Conservation (phyloP, 257 asterid species). For the Nemophila menziesii region DNA sequence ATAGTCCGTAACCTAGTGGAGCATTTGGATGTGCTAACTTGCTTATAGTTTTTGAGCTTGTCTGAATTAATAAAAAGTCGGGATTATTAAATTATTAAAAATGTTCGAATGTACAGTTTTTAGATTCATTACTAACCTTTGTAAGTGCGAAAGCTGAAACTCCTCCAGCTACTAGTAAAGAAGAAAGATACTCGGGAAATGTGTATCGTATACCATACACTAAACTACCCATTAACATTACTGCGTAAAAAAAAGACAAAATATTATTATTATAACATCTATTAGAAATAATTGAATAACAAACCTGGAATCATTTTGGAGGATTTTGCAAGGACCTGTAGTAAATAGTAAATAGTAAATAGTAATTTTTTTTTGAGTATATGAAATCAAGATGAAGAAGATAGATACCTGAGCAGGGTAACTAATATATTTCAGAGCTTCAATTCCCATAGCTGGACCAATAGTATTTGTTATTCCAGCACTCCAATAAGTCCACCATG, state of each 20-base stretch:
- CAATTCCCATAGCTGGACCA: conserved; percentile 99
- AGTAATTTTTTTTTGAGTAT: conserved; percentile 19
- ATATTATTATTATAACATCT: too few species aligned
- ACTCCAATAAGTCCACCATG: conserved; percentile 99
- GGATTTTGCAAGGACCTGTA: conserved; percentile 84
- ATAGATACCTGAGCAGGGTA: conserved; percentile 83
- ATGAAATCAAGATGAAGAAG: not conserved
- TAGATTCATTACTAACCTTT: conserved; percentile 35
- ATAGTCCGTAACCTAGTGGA: conserved; percentile 85
- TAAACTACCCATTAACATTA: conserved; percentile 92
- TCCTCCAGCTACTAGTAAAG: conserved; percentile 96
- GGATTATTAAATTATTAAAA: not conserved
- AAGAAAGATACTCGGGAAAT: conserved; percentile 76
- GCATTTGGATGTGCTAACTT: conserved; percentile 91
- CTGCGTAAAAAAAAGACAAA: conserved; percentile 34
- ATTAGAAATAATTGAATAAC: conserved; percentile 14
- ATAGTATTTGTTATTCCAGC: conserved; percentile 93
- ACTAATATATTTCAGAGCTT: conserved; percentile 90
- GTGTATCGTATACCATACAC: conserved; percentile 88
- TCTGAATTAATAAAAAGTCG: conserved; percentile 32
- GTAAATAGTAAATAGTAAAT: too few species aligned
- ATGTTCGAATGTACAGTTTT: not conserved
- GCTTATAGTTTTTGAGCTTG: conserved; percentile 87
- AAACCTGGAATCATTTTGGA: conserved; percentile 92
- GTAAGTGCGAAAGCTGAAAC: conserved; percentile 84